Conservation (phyloP, 805 yeast genomes). For the Sugiyamaella smithiae region DNA sequence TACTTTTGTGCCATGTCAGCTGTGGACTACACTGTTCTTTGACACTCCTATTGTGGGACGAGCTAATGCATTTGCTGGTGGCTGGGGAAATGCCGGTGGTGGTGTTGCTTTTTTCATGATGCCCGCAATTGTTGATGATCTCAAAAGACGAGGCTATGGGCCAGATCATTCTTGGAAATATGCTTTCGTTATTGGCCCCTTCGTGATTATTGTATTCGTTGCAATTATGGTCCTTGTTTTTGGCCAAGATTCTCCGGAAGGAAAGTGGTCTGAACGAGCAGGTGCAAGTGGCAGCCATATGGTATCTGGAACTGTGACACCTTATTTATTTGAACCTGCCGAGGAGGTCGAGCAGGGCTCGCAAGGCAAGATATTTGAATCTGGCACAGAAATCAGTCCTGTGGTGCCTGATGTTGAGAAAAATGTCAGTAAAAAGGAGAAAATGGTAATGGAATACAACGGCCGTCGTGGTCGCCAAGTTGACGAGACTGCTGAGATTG, state of each 20-base stretch:
- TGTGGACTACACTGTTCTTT: constrained; percentile 9
- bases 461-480: neutral
- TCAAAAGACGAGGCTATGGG: constrained; percentile 1
- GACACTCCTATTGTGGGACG: constrained; percentile 11
- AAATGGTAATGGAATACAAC: neutral
- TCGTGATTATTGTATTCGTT: constrained; percentile 5
- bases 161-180: constrained; percentile 3
- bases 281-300: neutral
- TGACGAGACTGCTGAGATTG: constrained; percentile 2
- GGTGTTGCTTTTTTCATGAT: constrained; percentile 13
- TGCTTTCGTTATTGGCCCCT: constrained; percentile 7
- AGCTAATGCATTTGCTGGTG: constrained; percentile 11
- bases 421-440: neutral
- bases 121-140: constrained; percentile 9
- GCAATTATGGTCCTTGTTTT: constrained; percentile 4
- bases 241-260: constrained; percentile 9
- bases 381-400: neutral
- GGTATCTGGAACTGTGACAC: neutral
- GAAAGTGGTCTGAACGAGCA: constrained; percentile 10
- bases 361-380: neutral
- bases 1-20: constrained; percentile 11
- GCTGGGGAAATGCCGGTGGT: constrained; percentile 12
- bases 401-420: neutral
- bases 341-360: neutral
- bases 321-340: neutral